Evolutionary conservation across 176 grass and related monocot genomes (phyloP).

Genomic region (Oryza officinalis): DNA sequence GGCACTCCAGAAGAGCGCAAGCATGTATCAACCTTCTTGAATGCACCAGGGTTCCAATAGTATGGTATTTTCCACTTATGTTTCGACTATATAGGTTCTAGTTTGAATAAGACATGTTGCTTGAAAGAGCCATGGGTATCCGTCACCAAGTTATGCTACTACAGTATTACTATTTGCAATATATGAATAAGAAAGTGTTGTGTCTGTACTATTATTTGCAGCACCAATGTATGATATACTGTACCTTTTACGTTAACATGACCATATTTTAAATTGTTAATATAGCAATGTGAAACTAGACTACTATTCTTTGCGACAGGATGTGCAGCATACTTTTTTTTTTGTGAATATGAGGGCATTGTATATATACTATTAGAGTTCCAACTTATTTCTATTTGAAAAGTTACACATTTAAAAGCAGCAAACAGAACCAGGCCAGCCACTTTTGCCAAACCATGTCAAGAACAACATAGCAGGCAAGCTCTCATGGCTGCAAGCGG

Average conservation of each 20-base stretch:
- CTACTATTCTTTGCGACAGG: neutral
- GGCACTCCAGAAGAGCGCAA: slow-evolving; percentile 71
- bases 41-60: neutral
- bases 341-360: slow-evolving; percentile 4
- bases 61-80: slow-evolving; percentile 30
- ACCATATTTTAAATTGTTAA: neutral
- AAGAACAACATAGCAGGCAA: neutral
- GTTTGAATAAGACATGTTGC: slow-evolving; percentile 39
- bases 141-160: neutral
- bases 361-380: neutral
- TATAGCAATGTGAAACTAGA: neutral
- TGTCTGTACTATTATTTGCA: slow-evolving; percentile 21
- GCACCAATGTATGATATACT: neutral
- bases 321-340: slow-evolving; percentile 21
- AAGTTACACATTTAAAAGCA: neutral
- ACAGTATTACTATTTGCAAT: slow-evolving; percentile 5
- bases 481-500: neutral
- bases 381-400: neutral
- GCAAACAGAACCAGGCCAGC: neutral
- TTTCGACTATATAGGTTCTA: slow-evolving; percentile 17
- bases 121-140: slow-evolving; percentile 22
- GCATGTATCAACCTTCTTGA: slow-evolving; percentile 57
- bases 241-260: neutral
- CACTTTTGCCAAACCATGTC: neutral
- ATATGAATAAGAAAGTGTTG: slow-evolving; percentile 36